Evolutionary conservation across 192 early-diverging fungal genomes (phyloP).

Genomic region (Coemansia sp.): DNA sequence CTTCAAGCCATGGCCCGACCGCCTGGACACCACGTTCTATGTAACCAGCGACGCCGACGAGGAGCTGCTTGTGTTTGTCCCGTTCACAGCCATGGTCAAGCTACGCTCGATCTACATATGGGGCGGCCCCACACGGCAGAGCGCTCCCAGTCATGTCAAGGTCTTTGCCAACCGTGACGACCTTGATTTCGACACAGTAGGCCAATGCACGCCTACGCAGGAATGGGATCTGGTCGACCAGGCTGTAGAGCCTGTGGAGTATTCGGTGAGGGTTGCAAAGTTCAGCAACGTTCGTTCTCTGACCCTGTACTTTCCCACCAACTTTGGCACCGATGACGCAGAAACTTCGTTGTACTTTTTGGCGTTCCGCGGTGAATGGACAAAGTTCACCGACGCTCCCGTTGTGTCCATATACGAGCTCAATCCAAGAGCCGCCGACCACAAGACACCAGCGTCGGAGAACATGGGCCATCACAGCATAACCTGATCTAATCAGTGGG

Average conservation of each 20-base stretch:
- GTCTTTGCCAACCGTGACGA: constrained; percentile 89
- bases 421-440: constrained; percentile 71
- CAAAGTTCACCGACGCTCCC: constrained; percentile 66
- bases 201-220: constrained; percentile 69
- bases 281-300: constrained; percentile 78
- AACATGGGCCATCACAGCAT: constrained; percentile 45
- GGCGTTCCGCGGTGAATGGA: constrained; percentile 92
- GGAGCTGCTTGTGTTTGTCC: constrained; percentile 86
- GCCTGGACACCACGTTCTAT: constrained; percentile 67
- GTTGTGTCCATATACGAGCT: constrained; percentile 75
- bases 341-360: constrained; percentile 73
- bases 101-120: constrained; percentile 85
- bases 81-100: constrained; percentile 90
- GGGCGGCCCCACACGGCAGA: constrained; percentile 57
- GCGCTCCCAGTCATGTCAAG: constrained; percentile 69
- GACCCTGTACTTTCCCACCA: constrained; percentile 77
- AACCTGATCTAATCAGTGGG: constrained; percentile 1
- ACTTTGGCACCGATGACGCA: constrained; percentile 81
- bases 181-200: constrained; percentile 87
- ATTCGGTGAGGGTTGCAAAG: constrained; percentile 66
- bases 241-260: constrained; percentile 61
- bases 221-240: constrained; percentile 74
- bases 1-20: constrained; percentile 84
- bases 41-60: constrained; percentile 87
- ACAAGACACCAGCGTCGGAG: constrained; percentile 60